Evolutionary conservation across 2,329 filamentous ascomycete genomes (phyloP), one percentile per base, ranked within the genome.

Genomic region (Huntiella bhutanensis): DNA sequence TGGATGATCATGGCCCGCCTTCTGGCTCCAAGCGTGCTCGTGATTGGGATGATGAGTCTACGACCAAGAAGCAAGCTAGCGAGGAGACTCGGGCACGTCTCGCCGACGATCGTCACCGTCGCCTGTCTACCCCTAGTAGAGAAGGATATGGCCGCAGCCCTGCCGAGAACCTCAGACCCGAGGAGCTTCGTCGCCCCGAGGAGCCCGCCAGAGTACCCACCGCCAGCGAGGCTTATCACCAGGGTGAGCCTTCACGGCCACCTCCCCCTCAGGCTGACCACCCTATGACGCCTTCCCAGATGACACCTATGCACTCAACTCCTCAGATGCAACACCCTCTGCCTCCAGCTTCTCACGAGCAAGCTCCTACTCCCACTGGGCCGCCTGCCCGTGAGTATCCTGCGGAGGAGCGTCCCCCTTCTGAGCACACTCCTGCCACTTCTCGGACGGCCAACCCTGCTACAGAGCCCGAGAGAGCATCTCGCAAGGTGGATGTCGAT

Each of bases 401-500:
- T 51, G 60, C 60, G 44, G 73, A 83, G 52, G 80, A 85, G 50
- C 67, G 71, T 8, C 60, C 66, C 33, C 62, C 69, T 43, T 60
- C 65, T 46, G 68, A 71, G 32, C 65, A 67, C 34, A 43, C 48
- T 34, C 15, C 41, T 5, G 17, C 49, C 13, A 16, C 47, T 15
- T 34, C 46, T 19, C 41, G 43, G 12, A 28, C 43, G 4, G 65
- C 70, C 15, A 61, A 69, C 13, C 33, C 40, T 16, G 42, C 22
- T n/a, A 78, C 77, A 49, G 88, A 96, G 63, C 83, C 86, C 7
- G 77, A 82, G 60, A 67, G 77, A 45, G 86, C 91, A 33, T 85
- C 86, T 15, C 73, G 91, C 16, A 93, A 93, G 62, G 92, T 98
- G 76, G 88, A 96, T 5, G 83, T 96, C 15, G 87, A 98, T 54